Percentiles rank a stretch among this genome's conserved stretches.
phyloP scores from a whole-genome alignment of 108 stramenopile species.

The Pseudonitzschia multiseries region DNA sequence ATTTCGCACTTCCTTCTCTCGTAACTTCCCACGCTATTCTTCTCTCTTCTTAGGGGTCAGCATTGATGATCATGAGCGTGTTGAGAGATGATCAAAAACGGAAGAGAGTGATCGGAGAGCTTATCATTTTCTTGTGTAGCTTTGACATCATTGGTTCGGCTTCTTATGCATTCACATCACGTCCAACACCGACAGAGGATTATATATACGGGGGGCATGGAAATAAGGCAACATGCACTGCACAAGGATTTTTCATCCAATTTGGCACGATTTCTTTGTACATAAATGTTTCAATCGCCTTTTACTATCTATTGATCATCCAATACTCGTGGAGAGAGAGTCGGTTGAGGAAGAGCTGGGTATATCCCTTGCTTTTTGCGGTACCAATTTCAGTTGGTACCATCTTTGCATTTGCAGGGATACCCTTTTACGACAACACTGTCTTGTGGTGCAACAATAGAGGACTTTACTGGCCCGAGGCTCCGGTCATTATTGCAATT shows the following conservation, averaged over 20 bases:
- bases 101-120: constrained; percentile 11
- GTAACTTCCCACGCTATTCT: not conserved
- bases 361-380: constrained; percentile 2
- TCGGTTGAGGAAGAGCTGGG: constrained; percentile 8
- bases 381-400: constrained; percentile 19
- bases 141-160: constrained; percentile 11
- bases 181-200: constrained; percentile 2
- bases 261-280: constrained; percentile 20
- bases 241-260: constrained; percentile 21
- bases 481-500: constrained; percentile 23
- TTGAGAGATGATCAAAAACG: not conserved
- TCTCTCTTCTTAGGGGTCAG: not conserved
- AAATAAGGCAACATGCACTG: constrained; percentile 11
- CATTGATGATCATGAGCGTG: not conserved
- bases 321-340: constrained; percentile 19
- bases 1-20: not conserved
- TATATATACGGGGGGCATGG: constrained; percentile 2
- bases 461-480: constrained; percentile 16
- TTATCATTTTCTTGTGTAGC: constrained; percentile 5
- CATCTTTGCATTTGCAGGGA: constrained; percentile 26
- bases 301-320: constrained; percentile 26
- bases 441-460: constrained; percentile 28
- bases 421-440: constrained; percentile 22
- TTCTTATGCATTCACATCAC: constrained; percentile 9
- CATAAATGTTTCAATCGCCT: constrained; percentile 21